These are phyloP conservation scores for Blepharisma undulans DNA, from an alignment of 169 alveolate genomes.

Conservation along the genomic window DNA sequence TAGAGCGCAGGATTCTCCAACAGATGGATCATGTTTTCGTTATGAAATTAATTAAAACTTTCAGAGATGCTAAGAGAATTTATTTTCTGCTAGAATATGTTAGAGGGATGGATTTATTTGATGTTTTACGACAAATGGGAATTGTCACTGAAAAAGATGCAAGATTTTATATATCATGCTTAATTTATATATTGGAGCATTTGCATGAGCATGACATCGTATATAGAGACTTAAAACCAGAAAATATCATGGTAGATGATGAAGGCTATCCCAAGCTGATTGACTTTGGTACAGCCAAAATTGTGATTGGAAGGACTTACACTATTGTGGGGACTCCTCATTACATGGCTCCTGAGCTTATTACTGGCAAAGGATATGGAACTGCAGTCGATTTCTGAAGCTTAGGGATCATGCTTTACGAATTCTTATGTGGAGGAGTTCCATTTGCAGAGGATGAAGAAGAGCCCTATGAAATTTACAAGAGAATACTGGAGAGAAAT, in stretches of 20 bases:
- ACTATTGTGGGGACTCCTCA: slow-evolving; percentile 83
- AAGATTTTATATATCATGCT: slow-evolving; percentile 69
- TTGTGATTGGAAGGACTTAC: slow-evolving; percentile 64
- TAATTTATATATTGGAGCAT: slow-evolving; percentile 69
- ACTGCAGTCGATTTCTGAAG: slow-evolving; percentile 97
- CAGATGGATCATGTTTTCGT: slow-evolving; percentile 95
- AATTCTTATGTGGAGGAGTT: slow-evolving; percentile 97
- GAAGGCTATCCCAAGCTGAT: slow-evolving; percentile 82
- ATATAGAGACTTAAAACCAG: slow-evolving; percentile 88
- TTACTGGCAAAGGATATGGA: slow-evolving; percentile 94
- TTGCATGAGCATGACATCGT: slow-evolving; percentile 72
- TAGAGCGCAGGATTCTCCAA: slow-evolving; percentile 92
- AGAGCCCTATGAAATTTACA: slow-evolving; percentile 94
- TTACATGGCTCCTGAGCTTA: slow-evolving; percentile 83
- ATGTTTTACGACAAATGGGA: slow-evolving; percentile 73
- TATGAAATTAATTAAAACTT: slow-evolving; percentile 89
- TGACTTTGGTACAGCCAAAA: slow-evolving; percentile 84
- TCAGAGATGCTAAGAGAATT: slow-evolving; percentile 86
- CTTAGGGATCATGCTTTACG: slow-evolving; percentile 96
- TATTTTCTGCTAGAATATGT: slow-evolving; percentile 89
- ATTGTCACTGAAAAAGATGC: slow-evolving; percentile 67
- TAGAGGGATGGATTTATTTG: slow-evolving; percentile 83
- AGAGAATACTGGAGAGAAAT: slow-evolving; percentile 90
- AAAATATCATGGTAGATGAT: slow-evolving; percentile 81
- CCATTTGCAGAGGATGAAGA: slow-evolving; percentile 98